Evolutionary conservation across 352 stramenopile genomes (phyloP).

Genomic region (Globisporangium parvum): DNA sequence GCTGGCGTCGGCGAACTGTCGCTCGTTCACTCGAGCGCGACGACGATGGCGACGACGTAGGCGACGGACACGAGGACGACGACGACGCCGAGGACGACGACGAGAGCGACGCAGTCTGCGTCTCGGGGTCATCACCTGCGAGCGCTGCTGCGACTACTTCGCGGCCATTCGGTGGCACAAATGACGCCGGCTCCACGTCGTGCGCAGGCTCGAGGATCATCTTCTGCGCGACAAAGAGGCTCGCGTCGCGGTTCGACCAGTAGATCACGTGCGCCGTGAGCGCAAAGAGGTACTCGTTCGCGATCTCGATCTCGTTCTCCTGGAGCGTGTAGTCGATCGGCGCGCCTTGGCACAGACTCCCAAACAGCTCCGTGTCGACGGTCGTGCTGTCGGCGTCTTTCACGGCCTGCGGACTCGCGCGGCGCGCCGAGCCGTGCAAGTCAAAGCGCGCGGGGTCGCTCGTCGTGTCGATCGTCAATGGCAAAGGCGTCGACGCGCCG

Average conservation of each 20-base stretch:
- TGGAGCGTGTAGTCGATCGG: constrained; percentile 89
- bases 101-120: constrained; percentile 12
- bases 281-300: constrained; percentile 92
- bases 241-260: constrained; percentile 89
- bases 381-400: constrained; percentile 25
- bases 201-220: constrained; percentile 61
- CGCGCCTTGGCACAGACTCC: constrained; percentile 53
- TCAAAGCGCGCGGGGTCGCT: constrained; percentile 9
- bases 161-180: background rate
- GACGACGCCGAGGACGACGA: constrained; percentile 13
- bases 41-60: background rate
- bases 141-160: background rate
- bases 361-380: constrained; percentile 49
- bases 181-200: background rate
- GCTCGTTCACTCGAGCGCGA: background rate
- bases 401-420: constrained; percentile 13
- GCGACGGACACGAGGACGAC: background rate
- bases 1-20: constrained; percentile 8
- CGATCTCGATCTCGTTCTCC: constrained; percentile 92
- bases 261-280: constrained; percentile 91
- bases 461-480: constrained; percentile 6
- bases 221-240: constrained; percentile 89
- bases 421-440: constrained; percentile 1
- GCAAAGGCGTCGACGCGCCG: background rate
- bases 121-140: constrained; percentile 5